phyloP scores from a whole-genome alignment of 352 stramenopile genomes.

The Aphanomyces invadans region DNA sequence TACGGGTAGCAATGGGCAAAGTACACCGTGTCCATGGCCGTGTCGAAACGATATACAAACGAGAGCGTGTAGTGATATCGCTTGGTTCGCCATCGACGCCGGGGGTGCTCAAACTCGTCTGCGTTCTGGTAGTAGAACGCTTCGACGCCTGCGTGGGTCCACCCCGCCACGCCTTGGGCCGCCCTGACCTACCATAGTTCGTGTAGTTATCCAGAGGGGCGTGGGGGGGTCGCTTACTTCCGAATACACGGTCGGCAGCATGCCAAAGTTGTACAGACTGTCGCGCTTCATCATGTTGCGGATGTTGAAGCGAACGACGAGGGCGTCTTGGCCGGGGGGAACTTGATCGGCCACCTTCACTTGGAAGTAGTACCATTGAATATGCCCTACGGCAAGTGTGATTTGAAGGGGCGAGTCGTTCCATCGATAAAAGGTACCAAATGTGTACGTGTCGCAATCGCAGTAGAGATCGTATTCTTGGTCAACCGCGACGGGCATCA shows the following conservation, averaged over 20 bases:
- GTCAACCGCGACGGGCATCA: constrained; percentile 9
- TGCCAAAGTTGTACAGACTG: constrained; percentile 83
- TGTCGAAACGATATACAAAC: constrained; percentile 61
- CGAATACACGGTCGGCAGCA: constrained; percentile 71
- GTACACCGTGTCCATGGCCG: constrained; percentile 34
- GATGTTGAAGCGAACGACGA: constrained; percentile 74
- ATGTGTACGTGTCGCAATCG: constrained; percentile 58
- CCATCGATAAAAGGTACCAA: constrained; percentile 28
- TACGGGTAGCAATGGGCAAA: constrained; percentile 84
- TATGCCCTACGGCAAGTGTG: constrained; percentile 31
- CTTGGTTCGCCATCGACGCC: constrained; percentile 36
- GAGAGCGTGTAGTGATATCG: constrained; percentile 57
- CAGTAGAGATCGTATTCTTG: constrained; percentile 69
- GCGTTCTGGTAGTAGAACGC: constrained; percentile 82
- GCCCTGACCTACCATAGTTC: constrained; percentile 4
- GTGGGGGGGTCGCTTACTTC: constrained; percentile 21
- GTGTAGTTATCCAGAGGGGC: not conserved
- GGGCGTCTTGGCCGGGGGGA: constrained; percentile 22
- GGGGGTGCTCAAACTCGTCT: constrained; percentile 52
- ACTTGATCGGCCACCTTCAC: constrained; percentile 25
- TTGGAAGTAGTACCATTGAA: constrained; percentile 88
- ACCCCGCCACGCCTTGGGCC: constrained; percentile 30
- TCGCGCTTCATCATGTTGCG: constrained; percentile 81
- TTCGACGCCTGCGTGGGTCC: constrained; percentile 59
- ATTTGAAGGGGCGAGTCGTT: not conserved